A percentile compares a stretch with the other conserved stretches of the same genome.
Evolutionary conservation across 139 green algal genomes (phyloP).

Genomic region (Coelastrella sp.): DNA sequence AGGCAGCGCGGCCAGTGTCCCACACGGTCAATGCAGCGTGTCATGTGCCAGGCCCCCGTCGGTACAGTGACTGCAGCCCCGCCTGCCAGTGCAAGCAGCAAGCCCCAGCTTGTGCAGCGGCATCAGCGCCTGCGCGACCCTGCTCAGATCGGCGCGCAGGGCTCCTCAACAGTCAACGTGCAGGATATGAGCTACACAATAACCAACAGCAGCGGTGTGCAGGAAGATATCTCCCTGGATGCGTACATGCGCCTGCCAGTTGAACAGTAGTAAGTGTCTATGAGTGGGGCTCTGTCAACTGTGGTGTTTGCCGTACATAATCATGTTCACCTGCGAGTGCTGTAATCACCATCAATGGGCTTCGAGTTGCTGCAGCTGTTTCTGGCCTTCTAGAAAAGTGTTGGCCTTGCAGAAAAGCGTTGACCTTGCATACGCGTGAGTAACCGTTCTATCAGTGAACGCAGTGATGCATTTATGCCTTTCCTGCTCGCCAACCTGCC

Average conservation of each 20-base stretch:
- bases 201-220: neutral
- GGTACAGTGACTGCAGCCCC: neutral
- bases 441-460: no score
- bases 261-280: neutral
- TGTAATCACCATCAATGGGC: neutral
- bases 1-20: neutral
- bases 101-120: neutral
- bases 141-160: slow-evolving; percentile 13
- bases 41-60: neutral
- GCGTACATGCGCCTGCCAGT: slow-evolving; percentile 55
- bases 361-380: no score
- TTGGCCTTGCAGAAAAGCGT: no score
- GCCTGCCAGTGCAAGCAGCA: neutral
- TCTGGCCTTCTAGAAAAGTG: no score
- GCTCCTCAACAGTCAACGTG: slow-evolving; percentile 9
- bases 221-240: slow-evolving; percentile 47
- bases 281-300: no score
- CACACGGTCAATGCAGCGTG: neutral
- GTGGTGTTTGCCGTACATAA: neutral
- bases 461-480: no score
- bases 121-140: slow-evolving; percentile 24
- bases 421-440: no score
- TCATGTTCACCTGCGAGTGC: neutral
- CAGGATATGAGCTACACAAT: slow-evolving; percentile 25
- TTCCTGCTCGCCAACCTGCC: neutral